Conservation (phyloP, 169 alveolate species). For the Miamiensis avidus region DNA sequence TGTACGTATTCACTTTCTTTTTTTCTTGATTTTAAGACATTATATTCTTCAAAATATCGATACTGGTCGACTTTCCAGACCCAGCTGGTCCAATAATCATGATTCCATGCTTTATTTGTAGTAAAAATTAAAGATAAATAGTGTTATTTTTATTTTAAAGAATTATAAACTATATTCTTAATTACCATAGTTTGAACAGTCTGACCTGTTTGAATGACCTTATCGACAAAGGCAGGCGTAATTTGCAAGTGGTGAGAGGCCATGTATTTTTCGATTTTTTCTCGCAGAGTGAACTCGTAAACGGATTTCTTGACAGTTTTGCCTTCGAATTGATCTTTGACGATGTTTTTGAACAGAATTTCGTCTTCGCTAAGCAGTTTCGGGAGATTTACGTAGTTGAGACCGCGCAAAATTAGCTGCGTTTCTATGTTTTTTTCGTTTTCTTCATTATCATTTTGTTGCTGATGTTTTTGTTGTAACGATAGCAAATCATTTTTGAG, state of each 20-base stretch:
- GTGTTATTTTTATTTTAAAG: no score
- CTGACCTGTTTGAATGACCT: constrained; percentile 77
- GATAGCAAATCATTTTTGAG: no score
- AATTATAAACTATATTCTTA: no score
- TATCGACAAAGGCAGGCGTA: constrained; percentile 66
- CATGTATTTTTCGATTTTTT: constrained; percentile 5
- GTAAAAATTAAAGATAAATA: no score
- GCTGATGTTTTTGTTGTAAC: no score
- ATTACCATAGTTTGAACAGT: constrained; percentile 59
- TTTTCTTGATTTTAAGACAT: background rate
- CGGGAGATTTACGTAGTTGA: constrained; percentile 75
- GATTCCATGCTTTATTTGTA: constrained; percentile 72
- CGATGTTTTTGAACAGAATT: constrained; percentile 64
- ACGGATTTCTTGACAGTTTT: constrained; percentile 87
- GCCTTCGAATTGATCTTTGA: constrained; percentile 77
- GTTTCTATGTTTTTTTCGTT: constrained; percentile 38
- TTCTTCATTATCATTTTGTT: background rate
- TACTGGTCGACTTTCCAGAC: constrained; percentile 76
- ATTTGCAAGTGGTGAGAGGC: constrained; percentile 39
- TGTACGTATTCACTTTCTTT: background rate
- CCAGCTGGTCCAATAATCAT: constrained; percentile 87
- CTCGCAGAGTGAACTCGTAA: constrained; percentile 75
- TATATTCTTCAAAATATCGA: no score
- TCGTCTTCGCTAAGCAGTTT: constrained; percentile 72
- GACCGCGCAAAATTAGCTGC: constrained; percentile 64